A percentile compares a stretch with the other conserved stretches of the same genome.
phyloP scores from a whole-genome alignment of 1,284 basidiomycete genomes.

The Mycosarcoma mackinlayi region DNA sequence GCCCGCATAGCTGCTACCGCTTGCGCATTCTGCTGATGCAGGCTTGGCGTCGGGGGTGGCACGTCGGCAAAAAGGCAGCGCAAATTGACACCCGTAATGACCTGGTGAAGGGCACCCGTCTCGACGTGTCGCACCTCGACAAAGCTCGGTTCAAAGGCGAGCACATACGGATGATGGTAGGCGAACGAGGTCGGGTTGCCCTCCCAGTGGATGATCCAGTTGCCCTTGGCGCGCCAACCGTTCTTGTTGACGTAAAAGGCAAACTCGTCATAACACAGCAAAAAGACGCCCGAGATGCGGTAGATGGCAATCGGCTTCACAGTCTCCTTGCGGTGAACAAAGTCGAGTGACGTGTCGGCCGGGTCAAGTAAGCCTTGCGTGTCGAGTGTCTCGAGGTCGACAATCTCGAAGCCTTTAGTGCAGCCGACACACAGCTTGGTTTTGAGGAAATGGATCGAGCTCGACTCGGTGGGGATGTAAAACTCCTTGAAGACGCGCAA shows the following conservation, averaged over 20 bases:
- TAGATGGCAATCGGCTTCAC: conserved; percentile 96
- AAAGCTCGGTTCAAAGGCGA: conserved; percentile 96
- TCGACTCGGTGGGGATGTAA: conserved; percentile 97
- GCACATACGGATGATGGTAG: conserved; percentile 93
- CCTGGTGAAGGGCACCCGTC: conserved; percentile 89
- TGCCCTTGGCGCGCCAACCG: conserved; percentile 87
- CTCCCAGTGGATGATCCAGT: conserved; percentile 98
- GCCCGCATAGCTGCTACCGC: conserved; percentile 46
- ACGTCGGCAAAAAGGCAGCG: conserved; percentile 92
- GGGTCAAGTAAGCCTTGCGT: conserved; percentile 96
- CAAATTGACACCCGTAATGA: conserved; percentile 77
- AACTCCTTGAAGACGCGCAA: conserved; percentile 94
- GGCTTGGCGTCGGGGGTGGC: conserved; percentile 76
- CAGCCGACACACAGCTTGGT: conserved; percentile 97
- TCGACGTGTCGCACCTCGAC: conserved; percentile 97
- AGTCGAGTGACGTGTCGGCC: conserved; percentile 88
- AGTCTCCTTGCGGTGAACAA: conserved; percentile 89
- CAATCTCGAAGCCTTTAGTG: conserved; percentile 98
- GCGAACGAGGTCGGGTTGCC: conserved; percentile 93
- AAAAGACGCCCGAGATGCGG: conserved; percentile 93
- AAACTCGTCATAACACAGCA: conserved; percentile 98
- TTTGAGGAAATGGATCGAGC: conserved; percentile 96
- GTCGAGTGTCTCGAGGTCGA: conserved; percentile 96
- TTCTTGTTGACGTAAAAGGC: conserved; percentile 99
- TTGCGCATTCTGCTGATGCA: conserved; percentile 44